phyloP scores from a whole-genome alignment of 768 basidiomycete genomes.

The Tulasnella calospora region DNA sequence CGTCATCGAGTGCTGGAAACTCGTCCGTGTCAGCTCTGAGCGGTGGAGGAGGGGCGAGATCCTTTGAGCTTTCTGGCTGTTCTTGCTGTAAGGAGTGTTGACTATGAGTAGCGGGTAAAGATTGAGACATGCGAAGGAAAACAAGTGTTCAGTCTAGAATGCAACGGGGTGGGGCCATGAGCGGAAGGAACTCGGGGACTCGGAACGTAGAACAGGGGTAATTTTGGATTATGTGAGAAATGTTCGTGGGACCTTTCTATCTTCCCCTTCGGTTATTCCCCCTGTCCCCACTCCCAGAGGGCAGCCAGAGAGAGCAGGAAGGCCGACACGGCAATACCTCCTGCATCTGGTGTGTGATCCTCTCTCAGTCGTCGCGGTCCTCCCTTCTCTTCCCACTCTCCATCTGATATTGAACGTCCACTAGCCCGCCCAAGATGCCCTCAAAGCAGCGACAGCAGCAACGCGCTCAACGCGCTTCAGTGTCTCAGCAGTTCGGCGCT shows the following conservation, averaged over 20 bases:
- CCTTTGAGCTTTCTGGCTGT: neutral
- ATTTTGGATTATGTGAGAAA: neutral
- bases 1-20: neutral
- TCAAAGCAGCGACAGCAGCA: constrained; percentile 7
- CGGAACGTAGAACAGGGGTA: neutral
- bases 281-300: neutral
- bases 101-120: neutral
- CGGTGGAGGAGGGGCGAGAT: neutral
- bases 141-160: neutral
- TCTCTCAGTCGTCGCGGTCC: neutral
- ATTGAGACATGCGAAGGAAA: constrained; percentile 2
- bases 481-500: constrained; percentile 4
- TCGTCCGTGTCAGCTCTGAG: neutral
- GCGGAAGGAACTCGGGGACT: neutral
- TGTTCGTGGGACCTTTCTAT: neutral
- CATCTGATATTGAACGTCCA: neutral
- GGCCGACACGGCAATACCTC: neutral
- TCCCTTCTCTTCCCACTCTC: neutral
- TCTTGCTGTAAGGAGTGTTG: neutral
- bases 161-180: constrained; percentile 3
- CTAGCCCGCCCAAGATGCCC: neutral
- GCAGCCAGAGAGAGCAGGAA: neutral
- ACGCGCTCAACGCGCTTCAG: neutral
- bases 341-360: neutral
- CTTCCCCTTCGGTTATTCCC: neutral